Conservation (phyloP, 2,329 filamentous ascomycete genomes). For the Colletotrichum lupini region DNA sequence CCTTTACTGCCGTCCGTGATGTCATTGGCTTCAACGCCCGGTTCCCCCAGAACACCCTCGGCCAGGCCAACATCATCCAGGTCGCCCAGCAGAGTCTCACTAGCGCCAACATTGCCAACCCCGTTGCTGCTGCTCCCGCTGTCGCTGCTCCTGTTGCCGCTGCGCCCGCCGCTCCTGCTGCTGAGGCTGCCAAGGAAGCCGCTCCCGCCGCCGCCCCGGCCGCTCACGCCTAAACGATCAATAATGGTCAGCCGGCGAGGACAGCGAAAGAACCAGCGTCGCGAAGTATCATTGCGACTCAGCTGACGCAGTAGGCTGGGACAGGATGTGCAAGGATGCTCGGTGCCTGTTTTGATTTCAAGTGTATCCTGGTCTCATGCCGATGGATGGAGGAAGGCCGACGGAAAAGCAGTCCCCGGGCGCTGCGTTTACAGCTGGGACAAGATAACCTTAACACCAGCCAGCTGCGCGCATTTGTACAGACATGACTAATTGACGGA, state of each 20-base stretch:
- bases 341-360: constrained; percentile 16
- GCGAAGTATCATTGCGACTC: neutral
- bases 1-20: constrained; percentile 52
- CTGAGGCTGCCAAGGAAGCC: neutral
- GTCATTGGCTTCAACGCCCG: constrained; percentile 61
- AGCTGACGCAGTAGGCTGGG: neutral
- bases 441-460: neutral
- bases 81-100: constrained; percentile 27
- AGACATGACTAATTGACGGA: constrained; percentile 20
- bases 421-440: neutral
- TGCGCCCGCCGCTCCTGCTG: neutral
- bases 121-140: constrained; percentile 6
- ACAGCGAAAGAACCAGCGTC: neutral
- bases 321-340: neutral
- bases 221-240: neutral
- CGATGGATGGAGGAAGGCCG: neutral
- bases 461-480: constrained; percentile 8
- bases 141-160: constrained; percentile 4
- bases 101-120: constrained; percentile 17
- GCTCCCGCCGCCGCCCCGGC: neutral
- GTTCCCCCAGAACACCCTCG: constrained; percentile 55
- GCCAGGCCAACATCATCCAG: constrained; percentile 50
- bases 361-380: constrained; percentile 18
- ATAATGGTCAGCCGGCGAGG: neutral
- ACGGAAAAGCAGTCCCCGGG: neutral